Conservation (phyloP, 75 land plant species). For the Pinus taeda region DNA sequence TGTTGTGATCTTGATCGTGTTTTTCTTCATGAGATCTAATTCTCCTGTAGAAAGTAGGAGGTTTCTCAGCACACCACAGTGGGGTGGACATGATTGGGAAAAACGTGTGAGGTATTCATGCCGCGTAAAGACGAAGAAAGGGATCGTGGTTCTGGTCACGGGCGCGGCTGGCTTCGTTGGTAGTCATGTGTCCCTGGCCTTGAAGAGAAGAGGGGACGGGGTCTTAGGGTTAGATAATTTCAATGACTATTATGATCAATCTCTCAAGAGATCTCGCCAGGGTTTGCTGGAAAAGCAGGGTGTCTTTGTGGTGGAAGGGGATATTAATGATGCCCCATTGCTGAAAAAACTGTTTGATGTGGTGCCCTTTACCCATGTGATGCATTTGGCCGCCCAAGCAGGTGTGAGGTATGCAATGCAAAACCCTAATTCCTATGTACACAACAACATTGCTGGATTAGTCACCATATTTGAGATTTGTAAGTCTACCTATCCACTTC, state of each 20-base stretch:
- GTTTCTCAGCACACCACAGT: conserved; percentile 3
- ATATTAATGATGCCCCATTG: conserved; percentile 53
- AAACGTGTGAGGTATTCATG: conserved; percentile 37
- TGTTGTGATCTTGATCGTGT: conserved; percentile 31
- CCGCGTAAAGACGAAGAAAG: conserved; percentile 24
- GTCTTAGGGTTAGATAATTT: conserved; percentile 76
- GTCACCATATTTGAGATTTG: conserved; percentile 62
- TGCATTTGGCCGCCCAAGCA: conserved; percentile 73
- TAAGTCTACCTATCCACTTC: too few species aligned
- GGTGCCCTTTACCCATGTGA: conserved; percentile 45
- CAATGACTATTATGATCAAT: conserved; percentile 70
- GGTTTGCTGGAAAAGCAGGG: conserved; percentile 40
- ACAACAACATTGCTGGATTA: conserved; percentile 67
- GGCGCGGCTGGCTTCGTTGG: conserved; percentile 70
- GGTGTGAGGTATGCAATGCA: conserved; percentile 74
- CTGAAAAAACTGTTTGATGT: conserved; percentile 58
- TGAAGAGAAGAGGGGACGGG: conserved; percentile 74
- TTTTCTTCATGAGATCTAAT: conserved; percentile 34
- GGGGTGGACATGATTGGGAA: conserved; percentile 24
- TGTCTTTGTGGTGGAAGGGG: conserved; percentile 63
- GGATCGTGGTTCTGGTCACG: conserved; percentile 58
- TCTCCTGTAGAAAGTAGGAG: conserved; percentile 17
- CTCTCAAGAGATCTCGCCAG: conserved; percentile 61
- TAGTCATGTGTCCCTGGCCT: conserved; percentile 42
- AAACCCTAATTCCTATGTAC: conserved; percentile 68